phyloP scores from a whole-genome alignment of 192 early-diverging fungal species.

The Oehlia diaphana region DNA sequence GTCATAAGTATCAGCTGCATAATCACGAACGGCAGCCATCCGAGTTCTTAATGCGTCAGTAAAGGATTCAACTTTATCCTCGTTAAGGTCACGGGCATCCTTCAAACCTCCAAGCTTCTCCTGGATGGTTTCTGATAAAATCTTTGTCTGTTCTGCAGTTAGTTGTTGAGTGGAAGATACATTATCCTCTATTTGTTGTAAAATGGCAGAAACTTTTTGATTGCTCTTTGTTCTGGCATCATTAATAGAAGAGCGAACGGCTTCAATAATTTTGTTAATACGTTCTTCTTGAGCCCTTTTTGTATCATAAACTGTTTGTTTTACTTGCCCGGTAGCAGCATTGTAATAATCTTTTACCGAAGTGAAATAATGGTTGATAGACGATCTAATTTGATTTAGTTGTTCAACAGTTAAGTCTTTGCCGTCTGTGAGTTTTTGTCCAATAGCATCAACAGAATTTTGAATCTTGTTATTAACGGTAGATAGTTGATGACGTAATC shows the following conservation, averaged over 20 bases:
- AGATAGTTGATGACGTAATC: conserved; percentile 5
- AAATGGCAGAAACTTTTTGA: neutral
- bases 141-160: neutral
- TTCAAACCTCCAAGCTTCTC: neutral
- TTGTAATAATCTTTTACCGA: neutral
- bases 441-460: conserved; percentile 2
- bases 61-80: neutral
- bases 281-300: conserved; percentile 13
- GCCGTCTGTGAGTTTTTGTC: conserved; percentile 11
- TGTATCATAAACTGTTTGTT: neutral
- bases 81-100: conserved; percentile 13
- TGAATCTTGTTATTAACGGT: conserved; percentile 24
- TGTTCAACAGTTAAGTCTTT: conserved; percentile 22
- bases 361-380: neutral
- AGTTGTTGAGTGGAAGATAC: neutral
- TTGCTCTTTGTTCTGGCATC: neutral
- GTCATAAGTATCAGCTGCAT: neutral
- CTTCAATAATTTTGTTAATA: neutral
- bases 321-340: neutral
- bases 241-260: neutral
- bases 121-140: conserved; percentile 3
- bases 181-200: neutral
- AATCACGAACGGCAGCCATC: neutral
- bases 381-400: neutral
- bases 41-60: neutral